Base-by-base conservation (phyloP, 2,329 filamentous ascomycete species). In the Coniochaeta prunicola region DNA sequence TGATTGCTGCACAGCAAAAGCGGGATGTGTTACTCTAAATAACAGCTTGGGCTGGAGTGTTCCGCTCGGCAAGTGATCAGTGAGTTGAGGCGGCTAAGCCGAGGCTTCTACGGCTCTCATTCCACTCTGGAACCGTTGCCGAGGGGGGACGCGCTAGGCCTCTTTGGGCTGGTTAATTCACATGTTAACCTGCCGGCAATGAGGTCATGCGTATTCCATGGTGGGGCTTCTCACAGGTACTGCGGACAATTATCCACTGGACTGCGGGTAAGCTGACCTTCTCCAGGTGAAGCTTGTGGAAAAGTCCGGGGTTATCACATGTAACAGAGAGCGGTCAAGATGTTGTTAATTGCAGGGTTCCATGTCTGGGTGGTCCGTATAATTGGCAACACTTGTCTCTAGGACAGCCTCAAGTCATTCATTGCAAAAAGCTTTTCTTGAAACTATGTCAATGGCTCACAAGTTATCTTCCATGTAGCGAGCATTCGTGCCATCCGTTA, bases 201-300 rank as follows among this genome's bases (percentile, higher is more conserved):
- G 58, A 61, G 55, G 60, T 63, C 60, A 61, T 59, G 56, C 42
- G 53, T 48, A 50, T 28, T 4, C n/a, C n/a, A n/a, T n/a, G n/a
- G 40, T 45, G 40, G 40, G 40, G 40, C 7, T 9, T 9, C 36
- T 12, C 6, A 6, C 6, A 6, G 6, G 31, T 33, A 33, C 6
- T 6, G 12, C 31, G 31, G 31, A 6, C 31, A 6, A 6, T 12
- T 6, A 15, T 5, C 6, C 40, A 4, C 19, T 19, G 42, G 19
- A n/a, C n/a, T 28, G 42, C 7, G 24, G 42, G 15, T 9, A 48
- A 48, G 42, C 19, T 48, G 24, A 21, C 42, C 21, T 53, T 53
- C 48, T 53, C 26, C 48, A 53, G 40, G 40, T 24, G 5, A 24
- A 38, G 40, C n/a, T 45, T 45, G 40, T 45, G 30, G 26, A 24